These are phyloP conservation scores for Prinsepia uniflora DNA, from an alignment of 306 rosid genomes.

Conservation along the genomic window DNA sequence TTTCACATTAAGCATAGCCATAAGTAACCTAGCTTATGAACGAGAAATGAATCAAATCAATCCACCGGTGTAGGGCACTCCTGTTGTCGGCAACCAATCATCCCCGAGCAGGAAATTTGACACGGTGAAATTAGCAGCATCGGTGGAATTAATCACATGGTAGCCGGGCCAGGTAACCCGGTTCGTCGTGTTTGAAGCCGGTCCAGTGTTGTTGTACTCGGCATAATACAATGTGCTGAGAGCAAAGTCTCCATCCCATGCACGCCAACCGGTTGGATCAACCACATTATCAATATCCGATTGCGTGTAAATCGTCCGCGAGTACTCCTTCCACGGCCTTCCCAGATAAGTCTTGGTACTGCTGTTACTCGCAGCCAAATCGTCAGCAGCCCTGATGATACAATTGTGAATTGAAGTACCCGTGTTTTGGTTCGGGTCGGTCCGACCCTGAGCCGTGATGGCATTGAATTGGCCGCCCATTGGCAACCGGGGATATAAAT, in stretches of 20 bases:
- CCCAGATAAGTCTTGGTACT: slow-evolving; percentile 51
- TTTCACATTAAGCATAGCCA: too few relatives aligned
- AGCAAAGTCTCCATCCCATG: slow-evolving; percentile 79
- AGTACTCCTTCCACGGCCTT: slow-evolving; percentile 87
- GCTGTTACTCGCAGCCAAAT: slow-evolving; percentile 32
- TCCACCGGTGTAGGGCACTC: slow-evolving; percentile 52
- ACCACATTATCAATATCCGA: slow-evolving; percentile 48
- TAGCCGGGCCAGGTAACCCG: slow-evolving; percentile 62
- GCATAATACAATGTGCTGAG: slow-evolving; percentile 69
- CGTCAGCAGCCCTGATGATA: slow-evolving; percentile 51
- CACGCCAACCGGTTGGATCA: slow-evolving; percentile 57
- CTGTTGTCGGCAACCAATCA: slow-evolving; percentile 67
- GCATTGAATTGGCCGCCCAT: slow-evolving; percentile 83
- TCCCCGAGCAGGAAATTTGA: slow-evolving; percentile 50
- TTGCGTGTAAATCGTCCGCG: slow-evolving; percentile 73
- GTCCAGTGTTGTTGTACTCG: slow-evolving; percentile 62
- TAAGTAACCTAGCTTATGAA: too few relatives aligned
- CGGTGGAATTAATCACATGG: slow-evolving; percentile 47
- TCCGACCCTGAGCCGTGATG: slow-evolving; percentile 83
- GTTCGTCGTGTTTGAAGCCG: slow-evolving; percentile 44
- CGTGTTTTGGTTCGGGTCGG: slow-evolving; percentile 75
- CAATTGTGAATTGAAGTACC: slow-evolving; percentile 78
- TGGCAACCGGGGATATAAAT: slow-evolving; percentile 73
- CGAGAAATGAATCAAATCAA: slow-evolving; percentile 17
- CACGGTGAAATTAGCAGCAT: slow-evolving; percentile 60